Conservation (phyloP, 2,329 filamentous ascomycete species). For the Incumbomyces lentus region DNA sequence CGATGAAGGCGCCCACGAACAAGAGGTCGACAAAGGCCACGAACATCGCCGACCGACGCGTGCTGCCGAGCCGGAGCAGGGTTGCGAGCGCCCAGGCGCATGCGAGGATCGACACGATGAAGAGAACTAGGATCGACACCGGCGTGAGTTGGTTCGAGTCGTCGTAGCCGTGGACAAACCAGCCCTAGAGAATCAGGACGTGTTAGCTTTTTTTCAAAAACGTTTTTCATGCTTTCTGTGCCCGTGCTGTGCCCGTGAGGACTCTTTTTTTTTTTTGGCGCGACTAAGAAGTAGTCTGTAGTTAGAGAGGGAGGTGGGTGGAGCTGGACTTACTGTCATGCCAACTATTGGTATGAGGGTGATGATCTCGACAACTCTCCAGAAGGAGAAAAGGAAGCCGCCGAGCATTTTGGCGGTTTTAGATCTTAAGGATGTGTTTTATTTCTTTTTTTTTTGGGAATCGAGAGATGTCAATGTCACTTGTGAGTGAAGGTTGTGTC, state of each 20-base stretch:
- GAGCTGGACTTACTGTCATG: conserved; percentile 41
- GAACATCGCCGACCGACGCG: conserved; percentile 48
- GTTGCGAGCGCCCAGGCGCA: conserved; percentile 53
- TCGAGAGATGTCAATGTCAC: too few species aligned
- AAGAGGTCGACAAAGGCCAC: conserved; percentile 52
- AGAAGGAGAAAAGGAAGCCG: conserved; percentile 52
- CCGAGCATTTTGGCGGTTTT: conserved; percentile 34
- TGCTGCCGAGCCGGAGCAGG: conserved; percentile 48
- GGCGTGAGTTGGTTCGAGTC: conserved; percentile 49
- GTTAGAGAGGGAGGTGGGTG: too few species aligned
- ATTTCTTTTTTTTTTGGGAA: too few species aligned
- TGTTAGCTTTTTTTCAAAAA: conserved; percentile 3
- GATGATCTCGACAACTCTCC: conserved; percentile 50
- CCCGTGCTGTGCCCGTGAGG: too few species aligned
- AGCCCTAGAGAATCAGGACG: conserved; percentile 38
- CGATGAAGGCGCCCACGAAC: conserved; percentile 55
- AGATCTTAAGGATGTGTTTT: too few species aligned
- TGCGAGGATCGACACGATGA: conserved; percentile 53
- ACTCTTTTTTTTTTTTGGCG: too few species aligned
- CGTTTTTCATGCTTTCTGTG: too few species aligned
- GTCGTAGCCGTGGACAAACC: conserved; percentile 52
- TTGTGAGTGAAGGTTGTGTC: too few species aligned
- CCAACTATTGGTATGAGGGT: conserved; percentile 54
- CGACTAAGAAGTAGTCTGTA: too few species aligned
- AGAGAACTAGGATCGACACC: conserved; percentile 50